Evolutionary conservation across 2,329 filamentous ascomycete species (phyloP), one percentile per base, ranked within the genome.

Genomic region (Ophiognomonia clavigignenti-juglandacearum): DNA sequence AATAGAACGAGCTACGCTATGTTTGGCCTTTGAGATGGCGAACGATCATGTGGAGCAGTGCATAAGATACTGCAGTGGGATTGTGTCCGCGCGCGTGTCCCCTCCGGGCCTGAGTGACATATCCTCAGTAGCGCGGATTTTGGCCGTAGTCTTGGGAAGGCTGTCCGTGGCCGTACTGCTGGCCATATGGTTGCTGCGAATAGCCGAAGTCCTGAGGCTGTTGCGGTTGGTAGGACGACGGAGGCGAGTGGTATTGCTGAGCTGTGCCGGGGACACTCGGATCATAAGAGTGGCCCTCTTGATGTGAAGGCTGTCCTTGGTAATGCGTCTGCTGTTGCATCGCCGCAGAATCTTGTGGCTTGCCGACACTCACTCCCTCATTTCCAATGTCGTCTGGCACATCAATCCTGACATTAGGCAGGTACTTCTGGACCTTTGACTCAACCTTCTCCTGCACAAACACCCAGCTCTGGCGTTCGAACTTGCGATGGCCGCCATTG

Each of bases 301-400:
- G 36, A 6, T 39, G 36, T 22, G n/a, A 24, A 24, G 36, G 36
- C 13, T 39, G 36, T 10, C 11, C 36, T 26, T 39, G 36, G 16
- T 39, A 9, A 9, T 36, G 34, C 18, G 34, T 14, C n/a, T 31
- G 22, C n/a, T 24, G 36, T 16, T 39, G 36, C 10, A 39, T 24
- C 20, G 14, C n/a, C 36, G 36, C 36, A 24, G 36, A 39, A 20
- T 39, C 36, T 39, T 39, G 36, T 11, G 36, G 36, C 5, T 39
- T 39, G 6, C 69, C 69, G 10, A 73, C 65, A 20, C 63, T 68
- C 6, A 72, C 70, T 35, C 68, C 68, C 55, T 72, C 70, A 39
- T 72, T 71, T 1, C 70, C 69, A 32, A 73, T 71, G 31, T 73
- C 70, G 50, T 73, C 70, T 0, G 70, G 69, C 34, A 73, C 69